Evolutionary conservation across 805 yeast species (phyloP), one percentile per base, ranked within the genome.

Genomic region (Pichia scutulata): DNA sequence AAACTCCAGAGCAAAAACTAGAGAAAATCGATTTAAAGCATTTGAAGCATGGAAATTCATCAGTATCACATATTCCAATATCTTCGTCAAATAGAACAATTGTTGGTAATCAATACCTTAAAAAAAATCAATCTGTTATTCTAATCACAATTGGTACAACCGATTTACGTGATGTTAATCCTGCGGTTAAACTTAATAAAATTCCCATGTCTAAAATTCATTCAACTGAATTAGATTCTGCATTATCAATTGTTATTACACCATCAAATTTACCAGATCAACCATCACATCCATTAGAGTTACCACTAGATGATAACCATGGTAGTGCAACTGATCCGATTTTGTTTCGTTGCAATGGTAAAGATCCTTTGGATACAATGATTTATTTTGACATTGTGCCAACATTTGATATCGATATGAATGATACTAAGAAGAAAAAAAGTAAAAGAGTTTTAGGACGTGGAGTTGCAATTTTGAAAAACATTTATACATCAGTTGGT

Each of bases 371-470:
- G 37, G 78, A 82, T 47, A 76, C 84, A 14, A 64, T 77, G 3
- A 65, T 92, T 37, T 78, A 80, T 39, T 92, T 92, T 67, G 98
- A 92, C 65, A 76, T 90, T 50, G 89, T 90, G 18, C 96, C 97
- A 23, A 88, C 97, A 0, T 89, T 89, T 65, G 84, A 82, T 43
- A 52, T 56, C 12, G 61, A 53, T 19, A 30, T 40, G 12, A 43
- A 45, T 8, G 57, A 55, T 41, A 22, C 22, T 23, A 41, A 18
- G 7, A 41, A 26, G 28, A 60, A 55, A 19, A 54, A 46, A 40
- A 57, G 55, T n/a, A 50, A 56, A 18, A 49, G 74, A 53, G 73
- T 82, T 24, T 70, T 90, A 36, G 98, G 96, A 16, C 75, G 97
- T 46, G 97, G 89, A 0, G 89, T 88, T 39, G 95, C 90, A 0